Base-by-base conservation (phyloP, 345 rosid species). In the Lumnitzera littorea region DNA sequence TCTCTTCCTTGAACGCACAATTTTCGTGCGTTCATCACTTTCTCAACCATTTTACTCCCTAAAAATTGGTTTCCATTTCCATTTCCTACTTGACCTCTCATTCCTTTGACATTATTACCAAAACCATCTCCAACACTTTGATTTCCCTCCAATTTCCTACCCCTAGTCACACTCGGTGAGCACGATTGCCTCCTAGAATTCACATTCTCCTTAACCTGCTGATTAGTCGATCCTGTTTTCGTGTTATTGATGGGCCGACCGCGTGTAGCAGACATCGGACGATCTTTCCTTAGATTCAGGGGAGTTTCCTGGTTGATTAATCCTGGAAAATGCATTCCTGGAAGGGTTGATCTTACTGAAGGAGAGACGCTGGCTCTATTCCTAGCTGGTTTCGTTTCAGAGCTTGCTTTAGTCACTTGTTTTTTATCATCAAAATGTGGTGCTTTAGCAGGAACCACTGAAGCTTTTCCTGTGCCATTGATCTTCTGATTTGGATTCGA, bases 1-100 rank as follows among this genome's bases (percentile, higher is more conserved):
- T 4, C 43, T 16, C 25, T 49, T 11, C 53, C 29, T 11, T 20
- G 53, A 17, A 48, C 49, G 46, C 67, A 59, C 24, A 71, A 56
- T 53, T 67, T 80, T 58, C 91, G 78, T 14, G 86, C 84, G 41
- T 64, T 82, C 86, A 85, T 70, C 41, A 85, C 64, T 59, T 62
- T 82, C n/a, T 85, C 91, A 25, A 80, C 88, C 80, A 85, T 82
- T 51, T 54, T 75, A n/a, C 88, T 85, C 50, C 91, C 83, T 5
- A 78, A 46, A 13, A 85, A 43, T 25, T 74, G 83, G 4, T 70
- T 63, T 25, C 67, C 71, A 7, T 56, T 67, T 24, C 59, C 43
- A 36, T 36, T 56, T 20, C 61, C 67, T 5, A 17, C 23, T 10
- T 65, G 66, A 65, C 23, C 15, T 25, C 51, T 9, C 43, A 53